Base-by-base conservation (phyloP, 768 basidiomycete species). In the Tulasnella sp. region DNA sequence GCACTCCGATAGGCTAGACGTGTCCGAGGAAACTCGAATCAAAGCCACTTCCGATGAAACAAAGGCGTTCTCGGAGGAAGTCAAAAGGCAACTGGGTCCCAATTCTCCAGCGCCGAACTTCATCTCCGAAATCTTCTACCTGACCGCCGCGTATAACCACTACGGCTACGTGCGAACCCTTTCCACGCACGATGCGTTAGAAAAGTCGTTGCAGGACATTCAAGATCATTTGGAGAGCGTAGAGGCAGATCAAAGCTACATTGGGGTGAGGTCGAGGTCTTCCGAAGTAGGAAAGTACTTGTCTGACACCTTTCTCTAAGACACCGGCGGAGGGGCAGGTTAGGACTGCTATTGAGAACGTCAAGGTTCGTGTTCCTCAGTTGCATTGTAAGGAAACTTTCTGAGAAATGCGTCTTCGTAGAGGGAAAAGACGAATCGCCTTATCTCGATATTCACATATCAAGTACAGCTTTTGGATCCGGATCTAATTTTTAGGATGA, bases 81-180 rank as follows among this genome's bases (percentile, higher is more conserved):
- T 42, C 8, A 66, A 62, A 9, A 35, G 64, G 37, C 52, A 59
- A 32, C 22, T 36, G 11, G 26, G 71, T 1, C 68, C 40, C 12
- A 76, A 76, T 88, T 88, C 85, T n/a, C 78, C 86, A 3, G 78
- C 88, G 5, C 88, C 91, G 2, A 97, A 97, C 78, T 99, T 99
- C 80, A 94, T 98, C 75, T 94, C 96, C 6, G 90, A 98, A 59
- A 87, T 97, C 22, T 98, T 98, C 83, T 98, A 92, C 82, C 84
- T 98, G 59, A 84, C 90, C 8, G 85, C 92, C 64, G 90, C 94
- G 0, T 90, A 90, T 83, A 89, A 91, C 71, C 96, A 99, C 80
- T 90, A 94, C 72, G 96, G 95, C 3, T 86, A 91, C 74, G 84
- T 91, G 75, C 89, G 86, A 78, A 92, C 94, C 0, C 89, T 95